A percentile compares a stretch with the other conserved stretches of the same genome.
phyloP scores from a whole-genome alignment of 768 basidiomycete species.

The Termitomyces sp. region DNA sequence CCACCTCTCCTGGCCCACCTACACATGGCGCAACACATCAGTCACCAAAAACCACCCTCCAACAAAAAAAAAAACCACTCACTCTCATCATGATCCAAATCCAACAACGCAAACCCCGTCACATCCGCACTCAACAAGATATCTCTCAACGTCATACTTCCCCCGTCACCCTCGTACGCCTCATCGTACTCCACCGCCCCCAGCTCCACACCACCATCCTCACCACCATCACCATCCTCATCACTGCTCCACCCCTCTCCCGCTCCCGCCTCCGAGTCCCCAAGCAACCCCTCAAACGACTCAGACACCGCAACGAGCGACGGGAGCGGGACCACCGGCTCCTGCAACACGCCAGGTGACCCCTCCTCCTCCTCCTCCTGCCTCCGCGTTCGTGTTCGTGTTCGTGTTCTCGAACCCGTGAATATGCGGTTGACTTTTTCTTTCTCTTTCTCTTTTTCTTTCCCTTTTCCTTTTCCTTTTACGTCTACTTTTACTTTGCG shows the following conservation, averaged over 20 bases:
- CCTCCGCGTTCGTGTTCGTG: too few relatives aligned
- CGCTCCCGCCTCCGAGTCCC: neutral
- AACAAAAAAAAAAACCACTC: neutral
- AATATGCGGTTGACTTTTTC: slow-evolving; percentile 27
- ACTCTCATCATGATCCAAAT: slow-evolving; percentile 14
- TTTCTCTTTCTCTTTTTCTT: slow-evolving; percentile 16
- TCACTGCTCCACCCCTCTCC: neutral
- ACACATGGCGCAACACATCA: neutral
- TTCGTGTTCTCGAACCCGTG: slow-evolving; percentile 22
- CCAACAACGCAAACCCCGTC: slow-evolving; percentile 38
- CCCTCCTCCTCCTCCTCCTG: slow-evolving; percentile 21
- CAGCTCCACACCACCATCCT: too few relatives aligned
- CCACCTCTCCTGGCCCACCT: slow-evolving; percentile 16
- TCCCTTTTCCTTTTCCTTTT: too few relatives aligned
- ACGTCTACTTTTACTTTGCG: too few relatives aligned
- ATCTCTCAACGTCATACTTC: slow-evolving; percentile 49
- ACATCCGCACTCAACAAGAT: slow-evolving; percentile 41
- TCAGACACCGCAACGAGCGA: slow-evolving; percentile 9
- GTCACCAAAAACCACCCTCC: neutral
- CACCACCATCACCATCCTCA: neutral
- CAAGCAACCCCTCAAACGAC: slow-evolving; percentile 4
- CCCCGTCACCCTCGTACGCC: slow-evolving; percentile 32
- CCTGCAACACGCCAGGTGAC: slow-evolving; percentile 20
- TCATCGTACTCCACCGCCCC: slow-evolving; percentile 13
- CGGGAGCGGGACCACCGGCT: slow-evolving; percentile 20